A percentile compares a stretch with the other conserved stretches of the same genome.
Conservation (phyloP, 805 yeast species). For the Millerozyma acaciae region DNA sequence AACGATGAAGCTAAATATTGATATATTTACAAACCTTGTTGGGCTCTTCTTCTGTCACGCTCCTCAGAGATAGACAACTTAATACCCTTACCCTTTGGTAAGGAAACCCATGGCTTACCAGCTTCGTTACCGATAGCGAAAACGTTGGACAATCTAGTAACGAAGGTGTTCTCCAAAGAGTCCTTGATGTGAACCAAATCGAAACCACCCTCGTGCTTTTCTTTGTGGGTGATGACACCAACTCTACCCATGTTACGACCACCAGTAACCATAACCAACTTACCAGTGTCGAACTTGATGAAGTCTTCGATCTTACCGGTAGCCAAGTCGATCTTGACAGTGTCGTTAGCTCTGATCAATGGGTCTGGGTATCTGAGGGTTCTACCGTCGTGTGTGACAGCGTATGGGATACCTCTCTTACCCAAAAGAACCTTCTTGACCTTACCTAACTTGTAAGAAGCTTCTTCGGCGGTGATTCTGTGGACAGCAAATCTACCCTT, state of each 20-base stretch:
- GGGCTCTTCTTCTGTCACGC: slow-evolving; percentile 45
- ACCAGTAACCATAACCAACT: slow-evolving; percentile 41
- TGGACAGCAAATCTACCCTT: slow-evolving; percentile 99
- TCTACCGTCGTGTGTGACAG: slow-evolving; percentile 99
- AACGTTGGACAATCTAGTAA: slow-evolving; percentile 40
- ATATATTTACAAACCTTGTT: slow-evolving; percentile 22
- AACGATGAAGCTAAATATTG: neutral
- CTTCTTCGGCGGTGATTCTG: slow-evolving; percentile 99
- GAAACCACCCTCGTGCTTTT: slow-evolving; percentile 42
- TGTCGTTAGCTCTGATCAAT: slow-evolving; percentile 92
- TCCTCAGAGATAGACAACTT: slow-evolving; percentile 41
- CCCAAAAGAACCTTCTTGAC: slow-evolving; percentile 98
- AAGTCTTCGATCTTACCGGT: slow-evolving; percentile 79
- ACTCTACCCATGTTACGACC: slow-evolving; percentile 43
- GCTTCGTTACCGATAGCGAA: slow-evolving; percentile 40
- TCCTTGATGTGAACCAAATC: slow-evolving; percentile 42
- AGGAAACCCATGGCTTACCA: slow-evolving; percentile 37
- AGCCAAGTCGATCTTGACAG: slow-evolving; percentile 94
- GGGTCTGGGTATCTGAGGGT: slow-evolving; percentile 99
- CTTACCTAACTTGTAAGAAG: slow-evolving; percentile 95
- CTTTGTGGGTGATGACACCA: slow-evolving; percentile 41
- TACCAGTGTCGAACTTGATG: slow-evolving; percentile 39
- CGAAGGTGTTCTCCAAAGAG: slow-evolving; percentile 38
- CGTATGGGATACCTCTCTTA: slow-evolving; percentile 97
- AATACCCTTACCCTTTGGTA: slow-evolving; percentile 45